Base-by-base conservation (phyloP, 179 eudicot species). In the Sideroxylon spinosum region DNA sequence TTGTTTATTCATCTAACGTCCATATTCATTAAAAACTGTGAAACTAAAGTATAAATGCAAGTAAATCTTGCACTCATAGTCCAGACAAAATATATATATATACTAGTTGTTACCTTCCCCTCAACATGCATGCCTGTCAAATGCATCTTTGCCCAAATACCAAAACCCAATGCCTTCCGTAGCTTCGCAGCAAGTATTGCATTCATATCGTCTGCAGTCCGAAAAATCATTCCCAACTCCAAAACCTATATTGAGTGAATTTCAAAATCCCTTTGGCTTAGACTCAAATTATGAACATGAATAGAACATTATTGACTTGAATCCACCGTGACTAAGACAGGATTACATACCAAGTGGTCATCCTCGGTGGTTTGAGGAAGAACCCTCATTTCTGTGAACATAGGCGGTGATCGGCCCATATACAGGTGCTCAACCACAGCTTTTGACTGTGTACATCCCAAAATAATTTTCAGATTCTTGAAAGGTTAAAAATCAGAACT, bases 151-250 rank as follows among this genome's bases (percentile, higher is more conserved):
- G 97, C 83, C 78, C 53, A 81, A 79, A 94, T 88, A 71, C 99
- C 98, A 61, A 95, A 92, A 79, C 98, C 97, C 89, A 93, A 78
- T 87, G 91, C 83, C 83, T 87, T 95, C 71, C 86, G 84, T 62
- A 95, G 80, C 82, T 92, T 93, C 74, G 86, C 94, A 17, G 86
- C 82, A 76, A 93, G 93, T 64, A 95, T 83, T 55, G 92, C 96
- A 75, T 86, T 91, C 98, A 95, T 95, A 84, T 95, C 99, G 80
- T 91, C 97, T 14, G 94, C 97, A n/a, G 96, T 89, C 75, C 88
- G 83, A 79, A 92, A 95, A 85, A 90, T 92, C 88, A 95, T 76
- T n/a, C 99, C 99, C 69, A 80, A 74, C 69, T 80, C 97, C 85
- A 94, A 76, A 56, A 91, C 97, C 98, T 94, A 80, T 76, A 81